Percentiles rank a stretch among this genome's conserved stretches.
phyloP scores from a whole-genome alignment of 2,329 filamentous ascomycete species.

The Trichocomaceae sp. region DNA sequence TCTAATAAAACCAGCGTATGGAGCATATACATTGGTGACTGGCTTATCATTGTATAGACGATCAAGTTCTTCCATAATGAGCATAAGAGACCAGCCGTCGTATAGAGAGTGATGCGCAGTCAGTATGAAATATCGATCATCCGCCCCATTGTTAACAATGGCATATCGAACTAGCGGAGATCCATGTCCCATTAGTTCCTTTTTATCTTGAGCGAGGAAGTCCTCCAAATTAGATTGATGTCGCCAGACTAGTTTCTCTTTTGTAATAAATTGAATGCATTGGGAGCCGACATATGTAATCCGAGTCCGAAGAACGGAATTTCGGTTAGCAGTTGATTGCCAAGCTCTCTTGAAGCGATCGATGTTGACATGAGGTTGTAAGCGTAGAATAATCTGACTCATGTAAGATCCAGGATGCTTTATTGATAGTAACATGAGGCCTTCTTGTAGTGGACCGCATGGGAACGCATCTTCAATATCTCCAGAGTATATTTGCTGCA shows the following conservation, averaged over 20 bases:
- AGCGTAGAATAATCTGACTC: constrained; percentile 24
- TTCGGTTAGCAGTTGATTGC: constrained; percentile 26
- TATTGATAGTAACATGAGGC: constrained; percentile 30
- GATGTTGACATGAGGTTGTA: constrained; percentile 22
- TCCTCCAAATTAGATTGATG: constrained; percentile 8
- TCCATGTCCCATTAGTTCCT: constrained; percentile 6
- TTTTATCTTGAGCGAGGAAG: constrained; percentile 6
- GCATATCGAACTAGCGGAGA: constrained; percentile 9
- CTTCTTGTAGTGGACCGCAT: constrained; percentile 29
- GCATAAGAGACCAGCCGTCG: constrained; percentile 29
- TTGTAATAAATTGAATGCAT: constrained; percentile 9
- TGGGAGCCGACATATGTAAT: constrained; percentile 19
- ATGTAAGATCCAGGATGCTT: constrained; percentile 31
- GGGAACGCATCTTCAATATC: background rate
- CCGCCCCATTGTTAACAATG: background rate
- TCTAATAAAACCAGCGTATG: constrained; percentile 18
- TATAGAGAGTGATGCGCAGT: constrained; percentile 40
- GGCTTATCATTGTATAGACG: constrained; percentile 8
- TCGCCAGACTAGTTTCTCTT: constrained; percentile 17
- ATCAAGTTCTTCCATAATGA: constrained; percentile 12
- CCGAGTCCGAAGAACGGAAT: constrained; percentile 38
- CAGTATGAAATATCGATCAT: constrained; percentile 28
- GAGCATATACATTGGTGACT: background rate
- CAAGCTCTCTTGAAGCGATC: constrained; percentile 31
- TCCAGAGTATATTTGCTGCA: background rate